Conservation (phyloP, 768 basidiomycete species). For the Leccinum incarnatum region DNA sequence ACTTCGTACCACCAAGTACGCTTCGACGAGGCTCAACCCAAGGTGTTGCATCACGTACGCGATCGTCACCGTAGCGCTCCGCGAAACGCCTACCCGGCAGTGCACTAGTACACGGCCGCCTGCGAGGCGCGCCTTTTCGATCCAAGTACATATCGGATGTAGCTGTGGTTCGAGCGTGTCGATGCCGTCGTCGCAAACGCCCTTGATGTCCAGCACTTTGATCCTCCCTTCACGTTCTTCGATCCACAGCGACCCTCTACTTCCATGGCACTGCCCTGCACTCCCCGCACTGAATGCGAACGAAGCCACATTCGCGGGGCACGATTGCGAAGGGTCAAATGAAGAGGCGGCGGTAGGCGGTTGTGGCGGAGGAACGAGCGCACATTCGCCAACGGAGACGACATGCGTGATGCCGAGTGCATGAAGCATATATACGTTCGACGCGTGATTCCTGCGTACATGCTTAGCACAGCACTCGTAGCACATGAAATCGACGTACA, state of each 20-base stretch:
- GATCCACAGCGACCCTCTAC: slow-evolving; percentile 77
- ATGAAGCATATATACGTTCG: slow-evolving; percentile 94
- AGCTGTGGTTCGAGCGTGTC: slow-evolving; percentile 90
- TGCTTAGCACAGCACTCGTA: not conserved
- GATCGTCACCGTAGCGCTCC: slow-evolving; percentile 93
- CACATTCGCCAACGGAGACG: slow-evolving; percentile 94
- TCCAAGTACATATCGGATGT: slow-evolving; percentile 88
- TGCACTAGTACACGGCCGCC: slow-evolving; percentile 94
- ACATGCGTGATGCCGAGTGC: slow-evolving; percentile 96
- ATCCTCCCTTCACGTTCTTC: slow-evolving; percentile 88
- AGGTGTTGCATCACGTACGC: slow-evolving; percentile 97
- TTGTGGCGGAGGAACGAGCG: slow-evolving; percentile 75
- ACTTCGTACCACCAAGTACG: slow-evolving; percentile 90
- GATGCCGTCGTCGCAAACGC: slow-evolving; percentile 94
- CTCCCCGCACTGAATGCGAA: slow-evolving; percentile 38
- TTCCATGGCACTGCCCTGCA: slow-evolving; percentile 44
- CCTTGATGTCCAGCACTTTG: slow-evolving; percentile 88
- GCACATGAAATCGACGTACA: slow-evolving; percentile 53
- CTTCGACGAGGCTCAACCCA: slow-evolving; percentile 80
- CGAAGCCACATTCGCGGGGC: slow-evolving; percentile 6
- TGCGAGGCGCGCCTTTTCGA: slow-evolving; percentile 74
- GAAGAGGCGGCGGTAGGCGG: slow-evolving; percentile 15
- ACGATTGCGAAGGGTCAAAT: not conserved
- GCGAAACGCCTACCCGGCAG: slow-evolving; percentile 97
- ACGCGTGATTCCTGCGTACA: slow-evolving; percentile 76